These are phyloP conservation scores for Penicillium macrosclerotiorum DNA, from an alignment of 495 filamentous ascomycete species.

Conservation along the genomic window DNA sequence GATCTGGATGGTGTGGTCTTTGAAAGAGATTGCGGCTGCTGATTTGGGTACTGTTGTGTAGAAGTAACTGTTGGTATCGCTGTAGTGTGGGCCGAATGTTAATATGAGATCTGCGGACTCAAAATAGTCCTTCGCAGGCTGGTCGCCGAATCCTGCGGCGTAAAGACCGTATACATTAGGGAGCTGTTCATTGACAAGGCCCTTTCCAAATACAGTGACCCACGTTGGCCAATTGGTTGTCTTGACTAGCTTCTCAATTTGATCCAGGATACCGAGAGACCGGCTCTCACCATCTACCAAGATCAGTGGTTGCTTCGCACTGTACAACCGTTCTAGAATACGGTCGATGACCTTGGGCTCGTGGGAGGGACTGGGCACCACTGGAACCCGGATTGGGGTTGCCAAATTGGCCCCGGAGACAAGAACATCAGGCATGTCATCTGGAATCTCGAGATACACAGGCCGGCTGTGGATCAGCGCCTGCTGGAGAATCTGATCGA, in stretches of 20 bases:
- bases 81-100: slow-evolving; percentile 32
- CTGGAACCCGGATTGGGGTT: slow-evolving; percentile 13
- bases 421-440: slow-evolving; percentile 37
- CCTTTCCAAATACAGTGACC: slow-evolving; percentile 35
- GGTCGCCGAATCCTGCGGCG: slow-evolving; percentile 23
- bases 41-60: slow-evolving; percentile 27
- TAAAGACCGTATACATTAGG: slow-evolving; percentile 39
- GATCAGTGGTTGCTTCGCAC: slow-evolving; percentile 34
- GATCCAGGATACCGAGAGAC: slow-evolving; percentile 22
- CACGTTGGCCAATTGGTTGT: slow-evolving; percentile 33
- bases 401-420: slow-evolving; percentile 26
- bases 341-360: slow-evolving; percentile 18
- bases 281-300: slow-evolving; percentile 35
- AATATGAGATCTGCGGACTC: slow-evolving; percentile 33
- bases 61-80: slow-evolving; percentile 38
- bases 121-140: slow-evolving; percentile 23
- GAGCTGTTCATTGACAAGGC: slow-evolving; percentile 34
- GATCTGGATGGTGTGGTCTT: slow-evolving; percentile 27
- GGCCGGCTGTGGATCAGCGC: slow-evolving; percentile 39
- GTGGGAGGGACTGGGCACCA: slow-evolving; percentile 7
- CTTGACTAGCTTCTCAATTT: slow-evolving; percentile 29
- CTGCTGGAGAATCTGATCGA: slow-evolving; percentile 39
- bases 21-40: slow-evolving; percentile 28
- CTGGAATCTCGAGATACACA: slow-evolving; percentile 44
- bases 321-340: slow-evolving; percentile 31